Percentiles rank a stretch among this genome's conserved stretches.
phyloP scores from a whole-genome alignment of 345 rosid genomes.

The Sonneratia alba region DNA sequence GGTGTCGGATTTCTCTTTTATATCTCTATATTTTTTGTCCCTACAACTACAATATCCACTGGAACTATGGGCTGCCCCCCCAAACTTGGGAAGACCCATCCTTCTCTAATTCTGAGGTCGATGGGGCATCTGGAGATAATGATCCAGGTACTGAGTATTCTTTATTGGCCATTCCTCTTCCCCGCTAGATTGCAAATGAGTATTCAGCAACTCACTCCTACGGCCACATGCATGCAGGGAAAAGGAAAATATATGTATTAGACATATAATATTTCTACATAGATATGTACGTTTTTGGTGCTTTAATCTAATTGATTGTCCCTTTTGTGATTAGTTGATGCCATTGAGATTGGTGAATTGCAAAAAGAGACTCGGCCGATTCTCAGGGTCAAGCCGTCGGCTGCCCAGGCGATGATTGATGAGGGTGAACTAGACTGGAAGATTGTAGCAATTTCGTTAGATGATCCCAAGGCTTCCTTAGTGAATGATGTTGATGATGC shows the following conservation, averaged over 20 bases:
- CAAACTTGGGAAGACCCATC: constrained; percentile 99
- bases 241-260: not conserved
- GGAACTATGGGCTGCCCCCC: constrained; percentile 98
- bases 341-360: constrained; percentile 83
- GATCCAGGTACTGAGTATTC: constrained; percentile 53
- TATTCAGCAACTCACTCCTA: not conserved
- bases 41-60: constrained; percentile 75
- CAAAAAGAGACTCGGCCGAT: constrained; percentile 64
- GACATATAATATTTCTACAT: not conserved
- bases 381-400: constrained; percentile 77
- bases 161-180: not conserved
- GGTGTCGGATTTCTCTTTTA: not conserved
- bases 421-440: constrained; percentile 99
- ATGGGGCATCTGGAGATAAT: constrained; percentile 87
- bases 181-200: not conserved
- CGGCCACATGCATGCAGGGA: not conserved
- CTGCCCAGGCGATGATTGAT: constrained; percentile 90
- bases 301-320: not conserved
- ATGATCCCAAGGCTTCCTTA: constrained; percentile 90
- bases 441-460: constrained; percentile 82
- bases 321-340: constrained; percentile 48
- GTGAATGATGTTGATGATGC: constrained; percentile 82
- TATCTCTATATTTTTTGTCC: not conserved
- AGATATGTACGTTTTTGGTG: not conserved
- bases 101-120: constrained; percentile 67